Evolutionary conservation across 495 filamentous ascomycete genomes (phyloP).

Genomic region (Neurospora terricola): DNA sequence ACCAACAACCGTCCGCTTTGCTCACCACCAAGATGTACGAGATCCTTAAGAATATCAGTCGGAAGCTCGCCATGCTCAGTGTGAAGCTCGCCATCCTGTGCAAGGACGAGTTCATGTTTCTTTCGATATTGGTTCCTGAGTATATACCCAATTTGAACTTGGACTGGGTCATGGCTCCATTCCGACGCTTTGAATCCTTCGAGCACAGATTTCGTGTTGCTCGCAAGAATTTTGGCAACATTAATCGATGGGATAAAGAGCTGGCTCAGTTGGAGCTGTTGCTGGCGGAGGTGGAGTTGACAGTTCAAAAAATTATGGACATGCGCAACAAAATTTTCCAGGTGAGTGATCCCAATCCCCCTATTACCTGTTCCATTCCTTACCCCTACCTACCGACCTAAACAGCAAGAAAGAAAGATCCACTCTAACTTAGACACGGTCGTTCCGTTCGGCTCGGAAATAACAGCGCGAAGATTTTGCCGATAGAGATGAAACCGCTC

Average conservation of each 20-base stretch:
- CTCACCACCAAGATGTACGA: background rate
- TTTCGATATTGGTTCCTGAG: background rate
- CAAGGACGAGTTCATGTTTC: background rate
- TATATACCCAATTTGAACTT: background rate
- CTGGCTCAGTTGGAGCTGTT: background rate
- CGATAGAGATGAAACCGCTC: background rate
- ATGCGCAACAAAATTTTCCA: background rate
- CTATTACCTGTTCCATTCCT: background rate
- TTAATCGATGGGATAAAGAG: background rate
- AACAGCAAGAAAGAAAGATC: background rate
- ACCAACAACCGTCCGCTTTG: background rate
- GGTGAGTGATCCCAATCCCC: background rate
- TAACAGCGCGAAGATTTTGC: background rate
- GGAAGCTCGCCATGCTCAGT: background rate
- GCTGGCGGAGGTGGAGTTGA: background rate
- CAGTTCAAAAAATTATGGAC: background rate
- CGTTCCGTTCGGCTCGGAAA: background rate
- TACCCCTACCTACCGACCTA: background rate
- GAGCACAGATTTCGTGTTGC: background rate
- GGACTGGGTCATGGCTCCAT: background rate
- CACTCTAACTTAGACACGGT: background rate
- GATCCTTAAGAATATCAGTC: background rate
- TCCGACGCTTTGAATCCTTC: background rate
- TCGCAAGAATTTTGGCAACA: background rate
- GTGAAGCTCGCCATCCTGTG: background rate